These are phyloP conservation scores for Cyathus striatus DNA, from an alignment of 768 basidiomycete species.

Conservation along the genomic window DNA sequence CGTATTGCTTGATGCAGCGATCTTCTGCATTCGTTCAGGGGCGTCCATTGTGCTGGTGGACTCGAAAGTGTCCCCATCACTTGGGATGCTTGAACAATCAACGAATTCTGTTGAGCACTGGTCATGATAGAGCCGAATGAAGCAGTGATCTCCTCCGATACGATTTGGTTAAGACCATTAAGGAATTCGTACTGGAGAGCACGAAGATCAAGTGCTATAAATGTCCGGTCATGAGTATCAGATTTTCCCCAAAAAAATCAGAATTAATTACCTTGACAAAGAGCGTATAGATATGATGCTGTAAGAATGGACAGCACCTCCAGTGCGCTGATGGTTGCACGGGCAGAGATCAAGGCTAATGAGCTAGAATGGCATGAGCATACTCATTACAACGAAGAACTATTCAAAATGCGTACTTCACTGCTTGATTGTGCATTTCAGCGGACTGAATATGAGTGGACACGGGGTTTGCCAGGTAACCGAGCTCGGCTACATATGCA, in stretches of 20 bases:
- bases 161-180: slow-evolving; percentile 39
- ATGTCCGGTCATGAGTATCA: neutral
- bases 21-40: slow-evolving; percentile 60
- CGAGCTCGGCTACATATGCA: slow-evolving; percentile 78
- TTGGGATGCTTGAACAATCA: slow-evolving; percentile 32
- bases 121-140: slow-evolving; percentile 40
- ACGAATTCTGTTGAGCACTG: slow-evolving; percentile 18
- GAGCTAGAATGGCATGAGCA: slow-evolving; percentile 42
- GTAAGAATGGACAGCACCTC: slow-evolving; percentile 74
- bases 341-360: slow-evolving; percentile 77
- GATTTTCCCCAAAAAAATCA: neutral
- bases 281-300: slow-evolving; percentile 67
- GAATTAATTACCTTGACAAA: slow-evolving; percentile 67
- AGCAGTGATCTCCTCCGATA: slow-evolving; percentile 41
- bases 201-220: slow-evolving; percentile 72
- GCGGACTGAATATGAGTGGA: slow-evolving; percentile 82
- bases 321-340: slow-evolving; percentile 72
- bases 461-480: slow-evolving; percentile 78
- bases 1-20: slow-evolving; percentile 57
- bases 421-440: slow-evolving; percentile 90
- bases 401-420: slow-evolving; percentile 55
- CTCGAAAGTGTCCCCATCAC: slow-evolving; percentile 53
- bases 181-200: slow-evolving; percentile 67
- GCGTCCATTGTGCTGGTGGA: slow-evolving; percentile 70
- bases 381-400: slow-evolving; percentile 7